Conservation (phyloP, 305 asterid species). For the Plantago coronopus region DNA sequence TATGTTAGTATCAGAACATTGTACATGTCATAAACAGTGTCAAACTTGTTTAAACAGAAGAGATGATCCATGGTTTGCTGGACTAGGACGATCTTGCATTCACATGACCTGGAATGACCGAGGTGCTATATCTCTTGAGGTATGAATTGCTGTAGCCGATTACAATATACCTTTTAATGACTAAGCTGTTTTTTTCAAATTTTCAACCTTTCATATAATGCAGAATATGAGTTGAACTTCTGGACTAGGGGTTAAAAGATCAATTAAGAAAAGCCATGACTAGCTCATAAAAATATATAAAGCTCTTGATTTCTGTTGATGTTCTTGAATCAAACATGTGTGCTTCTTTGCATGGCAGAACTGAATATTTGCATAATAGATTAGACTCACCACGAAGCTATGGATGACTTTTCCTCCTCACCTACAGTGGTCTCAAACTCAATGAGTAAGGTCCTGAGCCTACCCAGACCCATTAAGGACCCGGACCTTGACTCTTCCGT, state of each 20-base stretch:
- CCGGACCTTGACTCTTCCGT: too few species aligned
- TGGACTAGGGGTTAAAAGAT: background rate
- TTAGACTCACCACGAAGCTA: too few species aligned
- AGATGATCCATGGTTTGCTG: slow-evolving; percentile 85
- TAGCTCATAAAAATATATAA: slow-evolving; percentile 3
- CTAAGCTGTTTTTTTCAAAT: too few species aligned
- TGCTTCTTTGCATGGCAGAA: too few species aligned
- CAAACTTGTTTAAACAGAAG: slow-evolving; percentile 43
- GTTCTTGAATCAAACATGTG: background rate
- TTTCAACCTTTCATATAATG: background rate
- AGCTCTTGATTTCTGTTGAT: slow-evolving; percentile 4
- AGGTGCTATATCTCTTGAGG: slow-evolving; percentile 96
- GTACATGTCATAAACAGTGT: slow-evolving; percentile 10
- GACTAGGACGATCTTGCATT: slow-evolving; percentile 77
- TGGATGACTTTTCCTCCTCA: too few species aligned
- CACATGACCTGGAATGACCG: slow-evolving; percentile 93
- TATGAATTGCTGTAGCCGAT: too few species aligned
- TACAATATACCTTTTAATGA: too few species aligned
- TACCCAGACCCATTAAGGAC: too few species aligned
- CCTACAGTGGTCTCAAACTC: too few species aligned
- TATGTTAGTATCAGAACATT: slow-evolving; percentile 6
- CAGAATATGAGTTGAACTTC: slow-evolving; percentile 7
- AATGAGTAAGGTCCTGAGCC: too few species aligned
- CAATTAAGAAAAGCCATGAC: slow-evolving; percentile 5
- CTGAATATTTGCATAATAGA: too few species aligned